A percentile compares a stretch with the other conserved stretches of the same genome.
These are phyloP conservation scores for Boletus sp. DNA, from an alignment of 768 basidiomycete species.

Conservation along the genomic window DNA sequence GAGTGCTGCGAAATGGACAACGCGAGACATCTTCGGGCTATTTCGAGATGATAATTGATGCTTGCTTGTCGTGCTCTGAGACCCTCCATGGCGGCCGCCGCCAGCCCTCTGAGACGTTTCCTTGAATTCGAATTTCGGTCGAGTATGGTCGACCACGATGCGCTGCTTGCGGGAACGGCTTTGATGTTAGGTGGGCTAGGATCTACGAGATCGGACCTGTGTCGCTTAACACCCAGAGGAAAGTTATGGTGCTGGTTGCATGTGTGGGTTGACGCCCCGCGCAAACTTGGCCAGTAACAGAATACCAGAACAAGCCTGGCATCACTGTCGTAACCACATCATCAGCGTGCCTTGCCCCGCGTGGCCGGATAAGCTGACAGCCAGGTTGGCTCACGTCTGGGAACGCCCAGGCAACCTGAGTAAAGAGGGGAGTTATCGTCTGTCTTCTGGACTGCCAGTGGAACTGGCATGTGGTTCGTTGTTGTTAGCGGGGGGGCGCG, in stretches of 20 bases:
- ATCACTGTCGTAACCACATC: background rate
- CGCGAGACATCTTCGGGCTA: slow-evolving; percentile 15
- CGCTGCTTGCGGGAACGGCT: background rate
- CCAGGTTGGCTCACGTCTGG: background rate
- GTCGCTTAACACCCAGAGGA: background rate
- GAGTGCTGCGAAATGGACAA: slow-evolving; percentile 1
- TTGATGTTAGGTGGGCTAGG: background rate
- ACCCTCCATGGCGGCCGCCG: background rate
- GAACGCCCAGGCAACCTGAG: background rate
- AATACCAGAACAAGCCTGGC: background rate
- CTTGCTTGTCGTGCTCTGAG: slow-evolving; percentile 15
- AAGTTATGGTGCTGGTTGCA: background rate
- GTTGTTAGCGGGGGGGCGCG: background rate
- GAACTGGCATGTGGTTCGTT: background rate
- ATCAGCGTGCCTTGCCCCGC: background rate
- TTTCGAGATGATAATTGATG: slow-evolving; percentile 21
- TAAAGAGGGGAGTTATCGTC: background rate
- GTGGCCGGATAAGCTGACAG: background rate
- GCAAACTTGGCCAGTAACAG: background rate
- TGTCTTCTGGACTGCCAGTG: background rate
- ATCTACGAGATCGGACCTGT: background rate
- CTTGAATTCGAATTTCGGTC: background rate
- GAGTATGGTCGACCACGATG: background rate
- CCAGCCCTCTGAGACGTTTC: background rate
- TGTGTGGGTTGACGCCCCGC: background rate